phyloP scores from a whole-genome alignment of 1,284 basidiomycete species.

The Psilocybe mexicana region DNA sequence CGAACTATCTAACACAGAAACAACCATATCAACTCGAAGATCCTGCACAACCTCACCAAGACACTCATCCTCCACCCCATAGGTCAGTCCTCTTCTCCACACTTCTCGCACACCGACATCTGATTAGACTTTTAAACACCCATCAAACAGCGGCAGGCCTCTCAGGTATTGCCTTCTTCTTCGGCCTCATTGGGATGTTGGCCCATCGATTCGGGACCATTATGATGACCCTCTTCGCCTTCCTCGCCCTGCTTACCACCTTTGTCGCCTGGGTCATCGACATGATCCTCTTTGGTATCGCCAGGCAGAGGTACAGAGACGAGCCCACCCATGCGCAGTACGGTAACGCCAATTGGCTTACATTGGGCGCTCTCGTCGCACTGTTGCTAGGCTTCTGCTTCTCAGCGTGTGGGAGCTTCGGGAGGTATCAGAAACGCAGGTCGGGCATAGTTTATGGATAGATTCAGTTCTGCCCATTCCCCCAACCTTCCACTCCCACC shows the following conservation, averaged over 20 bases:
- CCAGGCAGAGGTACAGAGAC: slow-evolving; percentile 56
- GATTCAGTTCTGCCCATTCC: background rate
- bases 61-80: slow-evolving; percentile 79
- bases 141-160: slow-evolving; percentile 67
- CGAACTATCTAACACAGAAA: slow-evolving; percentile 19
- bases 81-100: slow-evolving; percentile 38
- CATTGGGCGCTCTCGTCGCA: slow-evolving; percentile 68
- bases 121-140: background rate
- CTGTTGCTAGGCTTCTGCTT: slow-evolving; percentile 68
- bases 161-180: slow-evolving; percentile 69
- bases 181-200: slow-evolving; percentile 65
- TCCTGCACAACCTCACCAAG: slow-evolving; percentile 70
- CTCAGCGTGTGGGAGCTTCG: slow-evolving; percentile 67
- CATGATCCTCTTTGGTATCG: slow-evolving; percentile 78
- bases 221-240: slow-evolving; percentile 69
- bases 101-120: background rate
- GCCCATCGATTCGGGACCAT: slow-evolving; percentile 66
- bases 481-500: background rate
- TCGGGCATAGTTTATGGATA: background rate
- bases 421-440: slow-evolving; percentile 25
- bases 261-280: slow-evolving; percentile 75
- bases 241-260: slow-evolving; percentile 63
- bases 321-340: slow-evolving; percentile 55
- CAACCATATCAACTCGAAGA: slow-evolving; percentile 43
- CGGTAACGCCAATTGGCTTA: slow-evolving; percentile 80